Base-by-base conservation (phyloP, 2,329 filamentous ascomycete species). In the Trichoderma sp. region DNA sequence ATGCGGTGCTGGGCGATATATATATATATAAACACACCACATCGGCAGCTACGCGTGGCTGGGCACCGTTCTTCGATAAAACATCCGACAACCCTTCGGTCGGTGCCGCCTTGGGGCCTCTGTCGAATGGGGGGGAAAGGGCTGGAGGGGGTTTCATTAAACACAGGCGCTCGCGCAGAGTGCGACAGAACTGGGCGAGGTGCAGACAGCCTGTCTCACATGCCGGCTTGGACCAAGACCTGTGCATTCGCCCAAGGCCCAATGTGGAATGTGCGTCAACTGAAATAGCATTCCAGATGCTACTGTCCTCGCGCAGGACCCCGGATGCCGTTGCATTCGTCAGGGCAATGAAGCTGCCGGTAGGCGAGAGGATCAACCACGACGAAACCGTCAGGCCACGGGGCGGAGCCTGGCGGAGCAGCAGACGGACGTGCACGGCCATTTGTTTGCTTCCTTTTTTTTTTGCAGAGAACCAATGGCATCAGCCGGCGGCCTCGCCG, bases 51-150 rank as follows among this genome's bases (percentile, higher is more conserved):
- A 48, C 48, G 63, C 63, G 52, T 65, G 63, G 57, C 63, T 65
- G 12, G 57, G 63, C 63, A 35, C 39, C 63, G 54, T 65, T 39
- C 57, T 57, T 65, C 63, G 63, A 48, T 48, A 65, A 39, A 52
- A 52, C 63, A 57, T 65, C 63, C 63, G 63, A 48, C 35, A 65
- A 39, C 63, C 63, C 63, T 65, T 65, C 63, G 52, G 63, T 65
- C 52, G 63, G 63, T 65, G 63, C 64, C 64, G 64, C 54, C 39
- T n/a, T 19, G 52, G 53, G 53, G 64, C 54, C 64, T 67, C 25
- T 67, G 64, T 32, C 45, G 54, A 54, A 67, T 25, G 54, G 64
- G n/a, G n/a, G n/a, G n/a, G n/a, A n/a, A n/a, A n/a, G n/a, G n/a
- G n/a, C n/a, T n/a, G n/a, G n/a, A n/a, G n/a, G n/a, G n/a, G 54